phyloP scores from a whole-genome alignment of 495 filamentous ascomycete species.

The Cercophora samala region DNA sequence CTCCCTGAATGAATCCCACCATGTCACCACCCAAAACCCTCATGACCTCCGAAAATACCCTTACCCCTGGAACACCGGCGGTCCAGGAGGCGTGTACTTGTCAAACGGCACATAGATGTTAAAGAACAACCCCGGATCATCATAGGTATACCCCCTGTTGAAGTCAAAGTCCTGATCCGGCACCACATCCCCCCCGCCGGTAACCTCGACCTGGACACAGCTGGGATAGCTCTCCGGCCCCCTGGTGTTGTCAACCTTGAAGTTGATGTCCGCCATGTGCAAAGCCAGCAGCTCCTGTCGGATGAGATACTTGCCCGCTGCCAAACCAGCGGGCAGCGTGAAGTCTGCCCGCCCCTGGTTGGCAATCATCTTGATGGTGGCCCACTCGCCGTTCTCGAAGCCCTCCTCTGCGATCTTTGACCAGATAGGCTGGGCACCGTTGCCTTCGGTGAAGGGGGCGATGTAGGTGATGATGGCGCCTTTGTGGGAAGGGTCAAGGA shows the following conservation, averaged over 20 bases:
- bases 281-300: conserved; percentile 40
- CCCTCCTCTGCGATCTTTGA: conserved; percentile 50
- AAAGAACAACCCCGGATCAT: conserved; percentile 37
- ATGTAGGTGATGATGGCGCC: conserved; percentile 49
- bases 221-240: conserved; percentile 41
- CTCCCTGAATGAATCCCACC: too few relatives aligned
- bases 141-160: conserved; percentile 31
- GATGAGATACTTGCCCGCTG: conserved; percentile 39
- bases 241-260: conserved; percentile 30
- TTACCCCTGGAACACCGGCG: neutral
- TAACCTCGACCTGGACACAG: conserved; percentile 44
- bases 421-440: conserved; percentile 39
- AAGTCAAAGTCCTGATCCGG: conserved; percentile 33
- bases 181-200: conserved; percentile 32
- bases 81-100: conserved; percentile 19
- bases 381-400: conserved; percentile 36
- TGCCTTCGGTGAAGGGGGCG: conserved; percentile 36
- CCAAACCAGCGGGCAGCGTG: conserved; percentile 33
- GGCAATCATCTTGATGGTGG: conserved; percentile 41
- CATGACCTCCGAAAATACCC: too few relatives aligned
- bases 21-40: too few relatives aligned
- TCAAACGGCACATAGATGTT: conserved; percentile 33
- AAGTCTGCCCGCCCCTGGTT: conserved; percentile 47
- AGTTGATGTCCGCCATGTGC: conserved; percentile 40
- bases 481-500: conserved; percentile 45